Evolutionary conservation across 2,329 filamentous ascomycete species (phyloP).

Genomic region (Phyllosticta citriasiana): DNA sequence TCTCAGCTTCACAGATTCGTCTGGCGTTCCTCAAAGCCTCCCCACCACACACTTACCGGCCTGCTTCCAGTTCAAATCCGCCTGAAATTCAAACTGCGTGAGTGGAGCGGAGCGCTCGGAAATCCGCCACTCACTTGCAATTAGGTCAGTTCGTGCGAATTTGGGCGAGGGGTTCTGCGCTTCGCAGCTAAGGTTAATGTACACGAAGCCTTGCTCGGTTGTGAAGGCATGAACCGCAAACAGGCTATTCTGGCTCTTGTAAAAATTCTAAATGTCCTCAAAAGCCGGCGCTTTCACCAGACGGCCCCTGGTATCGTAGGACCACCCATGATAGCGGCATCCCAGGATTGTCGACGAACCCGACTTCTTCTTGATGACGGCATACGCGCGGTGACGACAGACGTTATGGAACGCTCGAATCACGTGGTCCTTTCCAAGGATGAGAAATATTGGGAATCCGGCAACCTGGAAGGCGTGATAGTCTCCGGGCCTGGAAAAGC

Average conservation of each 20-base stretch:
- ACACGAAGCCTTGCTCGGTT: slow-evolving; percentile 19
- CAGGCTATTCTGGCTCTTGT: slow-evolving; percentile 25
- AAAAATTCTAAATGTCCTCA: slow-evolving; percentile 27
- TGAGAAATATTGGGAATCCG: slow-evolving; percentile 32
- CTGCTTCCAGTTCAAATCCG: slow-evolving; percentile 33
- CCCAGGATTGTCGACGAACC: slow-evolving; percentile 31
- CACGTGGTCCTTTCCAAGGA: slow-evolving; percentile 25
- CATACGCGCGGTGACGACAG: slow-evolving; percentile 36
- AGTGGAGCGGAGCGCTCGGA: slow-evolving; percentile 16
- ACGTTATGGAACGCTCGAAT: slow-evolving; percentile 36
- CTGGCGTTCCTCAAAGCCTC: background rate
- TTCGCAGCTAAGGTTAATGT: slow-evolving; percentile 19
- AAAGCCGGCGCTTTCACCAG: slow-evolving; percentile 36
- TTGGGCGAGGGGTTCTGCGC: slow-evolving; percentile 10
- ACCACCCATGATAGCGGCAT: slow-evolving; percentile 40
- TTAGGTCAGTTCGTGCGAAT: slow-evolving; percentile 8
- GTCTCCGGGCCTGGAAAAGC: slow-evolving; percentile 27
- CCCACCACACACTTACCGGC: slow-evolving; percentile 13
- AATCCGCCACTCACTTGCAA: slow-evolving; percentile 13
- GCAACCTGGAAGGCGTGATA: slow-evolving; percentile 27
- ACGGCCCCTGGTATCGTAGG: slow-evolving; percentile 33
- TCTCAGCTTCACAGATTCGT: background rate
- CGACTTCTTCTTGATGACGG: slow-evolving; percentile 28
- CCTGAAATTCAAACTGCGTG: slow-evolving; percentile 25
- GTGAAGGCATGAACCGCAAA: slow-evolving; percentile 20